A percentile compares a stretch with the other conserved stretches of the same genome.
Evolutionary conservation across 2,329 filamentous ascomycete genomes (phyloP).

Genomic region (Coniochaeta prunicola): DNA sequence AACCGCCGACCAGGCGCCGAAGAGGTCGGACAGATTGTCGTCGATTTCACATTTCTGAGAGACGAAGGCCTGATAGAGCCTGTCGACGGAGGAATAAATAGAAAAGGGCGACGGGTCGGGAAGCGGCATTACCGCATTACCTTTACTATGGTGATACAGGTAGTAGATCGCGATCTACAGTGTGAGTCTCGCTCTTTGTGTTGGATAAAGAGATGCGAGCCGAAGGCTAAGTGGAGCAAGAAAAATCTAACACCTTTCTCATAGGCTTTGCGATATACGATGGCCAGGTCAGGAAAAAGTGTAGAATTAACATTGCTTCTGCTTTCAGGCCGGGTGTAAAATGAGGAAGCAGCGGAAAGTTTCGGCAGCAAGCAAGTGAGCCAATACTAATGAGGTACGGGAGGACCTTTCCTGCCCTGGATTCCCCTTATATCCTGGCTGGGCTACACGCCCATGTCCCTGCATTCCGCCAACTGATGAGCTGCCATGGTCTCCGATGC

Average conservation of each 20-base stretch:
- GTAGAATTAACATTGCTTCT: slow-evolving; percentile 8
- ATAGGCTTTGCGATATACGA: slow-evolving; percentile 10
- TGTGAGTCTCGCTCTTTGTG: slow-evolving; percentile 11
- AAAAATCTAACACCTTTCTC: neutral
- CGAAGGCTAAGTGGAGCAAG: neutral
- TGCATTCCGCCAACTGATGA: too few species aligned
- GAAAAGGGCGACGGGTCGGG: neutral
- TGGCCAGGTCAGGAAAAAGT: slow-evolving; percentile 4
- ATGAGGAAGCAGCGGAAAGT: neutral
- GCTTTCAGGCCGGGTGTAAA: slow-evolving; percentile 8
- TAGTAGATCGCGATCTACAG: slow-evolving; percentile 16
- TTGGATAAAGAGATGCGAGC: neutral
- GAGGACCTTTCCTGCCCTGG: too few species aligned
- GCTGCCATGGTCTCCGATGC: too few species aligned
- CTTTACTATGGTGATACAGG: slow-evolving; percentile 15
- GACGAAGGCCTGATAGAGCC: slow-evolving; percentile 11
- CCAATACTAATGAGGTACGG: too few species aligned
- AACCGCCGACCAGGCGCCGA: slow-evolving; percentile 10
- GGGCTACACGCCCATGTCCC: too few species aligned
- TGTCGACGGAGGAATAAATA: neutral
- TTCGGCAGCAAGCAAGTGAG: too few species aligned
- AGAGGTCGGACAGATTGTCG: slow-evolving; percentile 15
- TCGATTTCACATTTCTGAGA: slow-evolving; percentile 19
- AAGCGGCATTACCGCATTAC: slow-evolving; percentile 13
- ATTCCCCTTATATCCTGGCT: too few species aligned